Conservation (phyloP, 257 asterid species). For the Sherardia arvensis region DNA sequence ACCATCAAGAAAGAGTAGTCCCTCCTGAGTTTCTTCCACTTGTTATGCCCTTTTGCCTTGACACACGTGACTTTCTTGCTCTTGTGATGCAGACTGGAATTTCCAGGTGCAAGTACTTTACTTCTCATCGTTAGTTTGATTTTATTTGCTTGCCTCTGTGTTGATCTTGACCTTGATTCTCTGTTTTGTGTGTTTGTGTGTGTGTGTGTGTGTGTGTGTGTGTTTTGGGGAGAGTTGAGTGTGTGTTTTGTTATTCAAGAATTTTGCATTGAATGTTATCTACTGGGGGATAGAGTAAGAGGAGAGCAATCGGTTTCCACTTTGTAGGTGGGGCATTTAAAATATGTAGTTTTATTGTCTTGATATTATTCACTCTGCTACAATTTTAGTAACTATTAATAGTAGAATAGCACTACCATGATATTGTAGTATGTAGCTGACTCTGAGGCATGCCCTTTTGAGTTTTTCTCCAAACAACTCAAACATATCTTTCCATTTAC, state of each 20-base stretch:
- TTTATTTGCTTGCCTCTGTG: not conserved
- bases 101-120: too few species aligned
- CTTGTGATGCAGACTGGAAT: not conserved
- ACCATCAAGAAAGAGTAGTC: not conserved
- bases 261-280: not conserved
- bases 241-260: slow-evolving; percentile 2
- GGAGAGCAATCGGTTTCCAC: slow-evolving; percentile 10
- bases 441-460: not conserved
- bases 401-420: not conserved
- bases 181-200: not conserved
- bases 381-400: not conserved
- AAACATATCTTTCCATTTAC: not conserved
- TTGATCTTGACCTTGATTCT: not conserved
- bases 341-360: slow-evolving; percentile 5
- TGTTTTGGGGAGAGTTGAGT: not conserved
- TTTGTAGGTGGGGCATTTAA: slow-evolving; percentile 22
- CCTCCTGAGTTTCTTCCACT: not conserved
- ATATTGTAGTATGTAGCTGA: too few species aligned
- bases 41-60: not conserved
- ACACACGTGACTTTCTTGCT: not conserved
- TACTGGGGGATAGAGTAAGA: not conserved
- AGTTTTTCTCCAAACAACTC: not conserved
- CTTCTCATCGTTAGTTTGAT: not conserved
- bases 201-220: too few species aligned
- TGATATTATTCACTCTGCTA: not conserved